Base-by-base conservation (phyloP, 2,329 filamentous ascomycete genomes). In the Fusarium xyrophilum region DNA sequence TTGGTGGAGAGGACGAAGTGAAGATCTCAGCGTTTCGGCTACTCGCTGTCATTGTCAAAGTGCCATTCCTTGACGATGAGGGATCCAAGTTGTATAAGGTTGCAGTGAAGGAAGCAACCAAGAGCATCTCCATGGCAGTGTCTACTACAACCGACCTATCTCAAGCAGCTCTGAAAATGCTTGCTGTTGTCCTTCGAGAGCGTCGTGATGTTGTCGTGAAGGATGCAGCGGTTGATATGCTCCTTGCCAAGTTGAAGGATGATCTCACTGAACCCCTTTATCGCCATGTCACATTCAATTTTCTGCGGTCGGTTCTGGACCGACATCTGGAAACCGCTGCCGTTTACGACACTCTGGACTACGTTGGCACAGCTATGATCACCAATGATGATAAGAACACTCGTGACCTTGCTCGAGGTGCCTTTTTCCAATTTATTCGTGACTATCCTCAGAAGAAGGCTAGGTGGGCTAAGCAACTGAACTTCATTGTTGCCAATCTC, bases 391-490 rank as follows among this genome's bases (percentile, higher is more conserved):
- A 96, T 71, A 91, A 91, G 71, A 89, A 91, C 68, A 95, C 95
- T 5, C 88, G 96, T 54, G 93, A 97, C 76, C 84, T 97, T 38
- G 94, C 95, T 17, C 87, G 96, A 59, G 93, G 93, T 23, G 91
- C 93, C 17, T 99, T 96, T 79, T 91, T 97, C 78, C 93, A 97
- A 71, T 99, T 99, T 80, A 82, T 99, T 58, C 88, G 94, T 69
- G 93, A 97, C 56, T 99, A 97, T 75, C 95, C 96, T 0, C 96
- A 98, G 77, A 93, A 91, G 74, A 94, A 93, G 79, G 91, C 89
- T 67, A 87, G 96, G 17, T 96, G 96, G 89, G 86, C 88, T 39
- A 97, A 97, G 77, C 95, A 98, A 76, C 85, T 97, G 52, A 88
- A 86, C 58, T 99, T 98, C 76, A 84, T 99, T 50, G 87, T 96